Percentiles rank a stretch among this genome's conserved stretches.
Evolutionary conservation across 1,284 basidiomycete genomes (phyloP).

Genomic region (Rhodotorula sp.): DNA sequence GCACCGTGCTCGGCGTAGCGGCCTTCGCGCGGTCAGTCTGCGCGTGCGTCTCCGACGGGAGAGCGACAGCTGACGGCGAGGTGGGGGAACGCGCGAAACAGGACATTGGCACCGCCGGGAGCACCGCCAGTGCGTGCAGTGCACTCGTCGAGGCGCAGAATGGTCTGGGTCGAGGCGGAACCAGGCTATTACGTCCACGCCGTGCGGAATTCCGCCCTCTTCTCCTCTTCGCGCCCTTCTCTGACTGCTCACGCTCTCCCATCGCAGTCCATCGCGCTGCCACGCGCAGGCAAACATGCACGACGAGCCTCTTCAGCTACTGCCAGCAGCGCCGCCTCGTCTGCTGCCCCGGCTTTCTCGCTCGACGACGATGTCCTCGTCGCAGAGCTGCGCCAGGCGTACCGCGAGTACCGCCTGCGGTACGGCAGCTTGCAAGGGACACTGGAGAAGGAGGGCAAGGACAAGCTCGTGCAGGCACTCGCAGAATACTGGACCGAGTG

Average conservation of each 20-base stretch:
- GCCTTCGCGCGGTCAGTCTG: conserved; percentile 33
- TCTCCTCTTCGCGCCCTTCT: background rate
- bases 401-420: conserved; percentile 19
- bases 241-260: background rate
- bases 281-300: conserved; percentile 11
- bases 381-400: conserved; percentile 9
- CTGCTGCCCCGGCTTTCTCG: background rate
- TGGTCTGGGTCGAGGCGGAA: conserved; percentile 41
- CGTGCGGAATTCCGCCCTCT: conserved; percentile 11
- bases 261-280: conserved; percentile 26
- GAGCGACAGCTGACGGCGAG: conserved; percentile 5
- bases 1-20: conserved; percentile 35
- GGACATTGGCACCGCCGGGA: conserved; percentile 19
- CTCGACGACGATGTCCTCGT: conserved; percentile 31
- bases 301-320: conserved; percentile 19
- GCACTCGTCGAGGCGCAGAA: conserved; percentile 28
- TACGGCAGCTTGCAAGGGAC: background rate
- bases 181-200: conserved; percentile 36
- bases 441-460: conserved; percentile 8
- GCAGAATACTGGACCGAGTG: conserved; percentile 19
- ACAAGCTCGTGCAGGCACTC: background rate
- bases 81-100: conserved; percentile 1
- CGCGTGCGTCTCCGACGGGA: background rate
- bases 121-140: conserved; percentile 17
- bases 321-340: background rate